Conservation (phyloP, 768 basidiomycete species). For the Asterophora lycoperdoides region DNA sequence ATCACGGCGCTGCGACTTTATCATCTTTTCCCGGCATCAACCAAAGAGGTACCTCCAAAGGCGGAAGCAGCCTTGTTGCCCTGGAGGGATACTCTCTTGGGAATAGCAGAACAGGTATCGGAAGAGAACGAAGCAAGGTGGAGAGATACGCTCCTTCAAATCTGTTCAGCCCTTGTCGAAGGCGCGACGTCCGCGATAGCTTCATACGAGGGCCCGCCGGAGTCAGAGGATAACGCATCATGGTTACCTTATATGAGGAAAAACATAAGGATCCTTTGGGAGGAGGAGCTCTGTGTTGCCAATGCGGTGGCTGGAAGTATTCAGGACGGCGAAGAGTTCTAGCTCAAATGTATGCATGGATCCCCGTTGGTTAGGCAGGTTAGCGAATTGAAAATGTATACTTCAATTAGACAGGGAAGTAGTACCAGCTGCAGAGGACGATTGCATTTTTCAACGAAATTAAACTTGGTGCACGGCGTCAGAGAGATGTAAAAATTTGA, state of each 20-base stretch:
- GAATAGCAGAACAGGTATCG: constrained; percentile 42
- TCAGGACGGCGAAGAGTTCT: constrained; percentile 46
- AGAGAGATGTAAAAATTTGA: no score
- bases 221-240: neutral
- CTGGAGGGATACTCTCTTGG: constrained; percentile 55
- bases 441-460: no score
- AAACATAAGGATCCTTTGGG: constrained; percentile 52
- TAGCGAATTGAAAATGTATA: no score
- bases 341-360: neutral
- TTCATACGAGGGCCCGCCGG: neutral
- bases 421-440: no score
- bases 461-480: no score
- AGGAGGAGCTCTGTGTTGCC: constrained; percentile 55
- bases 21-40: constrained; percentile 36
- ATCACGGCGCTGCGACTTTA: constrained; percentile 68
- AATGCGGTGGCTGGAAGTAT: constrained; percentile 43
- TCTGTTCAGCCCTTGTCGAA: constrained; percentile 23
- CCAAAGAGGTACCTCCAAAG: constrained; percentile 16
- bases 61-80: constrained; percentile 30
- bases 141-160: constrained; percentile 31
- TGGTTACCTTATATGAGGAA: constrained; percentile 16
- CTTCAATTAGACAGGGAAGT: no score
- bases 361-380: no score
- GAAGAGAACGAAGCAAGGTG: constrained; percentile 46
- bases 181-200: constrained; percentile 12